Evolutionary conservation across 1,284 basidiomycete species (phyloP).

Genomic region (Apiotrichum mycotoxinovorans): DNA sequence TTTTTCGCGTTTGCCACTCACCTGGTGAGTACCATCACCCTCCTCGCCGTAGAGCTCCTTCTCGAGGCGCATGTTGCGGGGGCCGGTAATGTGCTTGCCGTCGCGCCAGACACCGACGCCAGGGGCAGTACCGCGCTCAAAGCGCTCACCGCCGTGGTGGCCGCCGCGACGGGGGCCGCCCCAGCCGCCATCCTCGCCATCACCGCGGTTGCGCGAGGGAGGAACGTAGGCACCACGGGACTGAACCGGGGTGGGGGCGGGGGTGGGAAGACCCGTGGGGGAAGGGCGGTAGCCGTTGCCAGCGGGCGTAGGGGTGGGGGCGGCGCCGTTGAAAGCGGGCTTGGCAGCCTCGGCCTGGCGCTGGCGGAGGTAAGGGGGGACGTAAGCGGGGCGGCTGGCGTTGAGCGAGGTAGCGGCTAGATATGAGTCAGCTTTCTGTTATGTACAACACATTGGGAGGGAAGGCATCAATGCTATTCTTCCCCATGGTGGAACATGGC

Average conservation of each 20-base stretch:
- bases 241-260: conserved; percentile 41
- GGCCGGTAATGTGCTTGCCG: conserved; percentile 76
- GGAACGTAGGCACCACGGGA: conserved; percentile 57
- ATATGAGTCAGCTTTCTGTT: conserved; percentile 5
- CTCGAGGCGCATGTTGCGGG: conserved; percentile 80
- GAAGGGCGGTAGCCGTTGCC: conserved; percentile 37
- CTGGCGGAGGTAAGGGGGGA: conserved; percentile 80
- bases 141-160: conserved; percentile 51
- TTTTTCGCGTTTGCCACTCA: conserved; percentile 25
- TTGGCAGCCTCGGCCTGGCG: conserved; percentile 39
- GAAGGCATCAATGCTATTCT: neutral
- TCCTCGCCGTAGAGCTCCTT: conserved; percentile 93
- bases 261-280: conserved; percentile 43
- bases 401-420: conserved; percentile 48
- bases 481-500: neutral
- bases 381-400: conserved; percentile 73
- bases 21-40: conserved; percentile 61
- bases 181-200: conserved; percentile 51
- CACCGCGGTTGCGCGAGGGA: conserved; percentile 51
- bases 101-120: conserved; percentile 86
- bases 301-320: conserved; percentile 25
- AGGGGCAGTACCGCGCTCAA: conserved; percentile 51
- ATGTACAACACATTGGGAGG: no score
- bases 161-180: conserved; percentile 55
- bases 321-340: conserved; percentile 21